These are phyloP conservation scores for Suhomyces terraborum DNA, from an alignment of 1,139 yeast genomes.

Conservation along the genomic window DNA sequence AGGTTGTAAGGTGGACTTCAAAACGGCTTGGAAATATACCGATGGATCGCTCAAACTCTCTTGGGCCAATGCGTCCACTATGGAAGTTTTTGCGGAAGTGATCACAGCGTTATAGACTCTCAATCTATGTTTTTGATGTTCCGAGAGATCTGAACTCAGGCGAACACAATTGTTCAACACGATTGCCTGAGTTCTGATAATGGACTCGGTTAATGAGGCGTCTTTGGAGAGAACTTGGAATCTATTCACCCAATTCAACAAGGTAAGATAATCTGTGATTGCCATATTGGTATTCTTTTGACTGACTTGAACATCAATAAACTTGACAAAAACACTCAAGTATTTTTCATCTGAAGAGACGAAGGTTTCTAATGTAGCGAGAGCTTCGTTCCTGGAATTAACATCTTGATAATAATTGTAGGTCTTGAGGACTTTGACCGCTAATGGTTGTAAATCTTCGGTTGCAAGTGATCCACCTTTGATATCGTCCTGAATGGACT, in stretches of 20 bases:
- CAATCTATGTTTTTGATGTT: slow-evolving; percentile 39
- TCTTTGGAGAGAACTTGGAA: slow-evolving; percentile 28
- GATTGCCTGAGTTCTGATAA: slow-evolving; percentile 25
- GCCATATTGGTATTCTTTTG: slow-evolving; percentile 43
- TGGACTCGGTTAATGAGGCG: slow-evolving; percentile 15
- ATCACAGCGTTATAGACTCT: slow-evolving; percentile 51
- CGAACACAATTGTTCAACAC: slow-evolving; percentile 25
- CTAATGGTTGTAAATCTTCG: slow-evolving; percentile 24
- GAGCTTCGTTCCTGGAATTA: slow-evolving; percentile 46
- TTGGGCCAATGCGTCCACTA: slow-evolving; percentile 22
- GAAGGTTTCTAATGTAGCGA: slow-evolving; percentile 38
- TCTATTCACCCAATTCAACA: slow-evolving; percentile 57
- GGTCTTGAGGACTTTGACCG: slow-evolving; percentile 41
- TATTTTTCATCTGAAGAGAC: slow-evolving; percentile 34
- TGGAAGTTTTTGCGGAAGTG: slow-evolving; percentile 36
- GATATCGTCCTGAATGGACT: slow-evolving; percentile 20
- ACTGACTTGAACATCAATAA: slow-evolving; percentile 36
- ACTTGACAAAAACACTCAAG: slow-evolving; percentile 37
- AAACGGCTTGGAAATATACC: slow-evolving; percentile 11
- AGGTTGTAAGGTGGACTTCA: slow-evolving; percentile 9
- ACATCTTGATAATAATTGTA: slow-evolving; percentile 54
- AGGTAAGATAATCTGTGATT: slow-evolving; percentile 53
- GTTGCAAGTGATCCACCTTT: slow-evolving; percentile 20
- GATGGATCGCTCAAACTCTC: slow-evolving; percentile 1
- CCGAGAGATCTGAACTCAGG: slow-evolving; percentile 10